A percentile compares a stretch with the other conserved stretches of the same genome.
phyloP scores from a whole-genome alignment of 2,329 filamentous ascomycete species.

The Trichoderma pleuroti region DNA sequence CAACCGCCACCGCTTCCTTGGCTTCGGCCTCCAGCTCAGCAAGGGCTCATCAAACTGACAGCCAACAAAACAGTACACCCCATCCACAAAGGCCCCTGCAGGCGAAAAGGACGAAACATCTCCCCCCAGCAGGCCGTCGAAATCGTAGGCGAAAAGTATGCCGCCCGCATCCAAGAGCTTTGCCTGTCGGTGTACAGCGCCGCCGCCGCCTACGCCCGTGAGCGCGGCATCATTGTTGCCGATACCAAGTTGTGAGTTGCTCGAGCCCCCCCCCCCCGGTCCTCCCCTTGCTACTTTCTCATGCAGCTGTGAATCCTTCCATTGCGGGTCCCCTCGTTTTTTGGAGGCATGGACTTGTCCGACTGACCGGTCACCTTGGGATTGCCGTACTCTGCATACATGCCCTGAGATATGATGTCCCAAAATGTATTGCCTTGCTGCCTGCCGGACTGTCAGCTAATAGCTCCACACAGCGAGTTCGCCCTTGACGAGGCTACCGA shows the following conservation, averaged over 20 bases:
- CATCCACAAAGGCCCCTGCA: constrained; percentile 78
- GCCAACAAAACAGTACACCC: constrained; percentile 41
- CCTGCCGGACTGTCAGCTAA: constrained; percentile 28
- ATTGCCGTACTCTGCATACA: not conserved
- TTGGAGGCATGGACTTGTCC: not conserved
- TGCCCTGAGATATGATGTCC: not conserved
- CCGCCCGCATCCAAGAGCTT: constrained; percentile 32
- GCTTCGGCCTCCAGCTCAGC: not conserved
- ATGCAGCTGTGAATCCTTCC: not conserved
- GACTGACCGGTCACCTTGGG: not conserved
- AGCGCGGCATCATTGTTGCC: constrained; percentile 36
- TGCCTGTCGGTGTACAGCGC: constrained; percentile 33
- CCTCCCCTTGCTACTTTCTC: not conserved
- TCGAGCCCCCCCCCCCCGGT: not conserved
- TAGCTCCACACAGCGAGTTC: constrained; percentile 40
- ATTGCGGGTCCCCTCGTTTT: not conserved
- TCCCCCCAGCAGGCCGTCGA: constrained; percentile 60
- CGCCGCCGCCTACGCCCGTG: constrained; percentile 59
- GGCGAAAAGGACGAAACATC: constrained; percentile 86
- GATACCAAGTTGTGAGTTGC: constrained; percentile 13
- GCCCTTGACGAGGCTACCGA: constrained; percentile 42
- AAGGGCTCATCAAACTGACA: not conserved
- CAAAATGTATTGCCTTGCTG: not conserved
- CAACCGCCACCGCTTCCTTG: not conserved
- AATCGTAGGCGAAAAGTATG: constrained; percentile 34